Base-by-base conservation (phyloP, 1,284 basidiomycete species). In the Ustilago shanxiensis region DNA sequence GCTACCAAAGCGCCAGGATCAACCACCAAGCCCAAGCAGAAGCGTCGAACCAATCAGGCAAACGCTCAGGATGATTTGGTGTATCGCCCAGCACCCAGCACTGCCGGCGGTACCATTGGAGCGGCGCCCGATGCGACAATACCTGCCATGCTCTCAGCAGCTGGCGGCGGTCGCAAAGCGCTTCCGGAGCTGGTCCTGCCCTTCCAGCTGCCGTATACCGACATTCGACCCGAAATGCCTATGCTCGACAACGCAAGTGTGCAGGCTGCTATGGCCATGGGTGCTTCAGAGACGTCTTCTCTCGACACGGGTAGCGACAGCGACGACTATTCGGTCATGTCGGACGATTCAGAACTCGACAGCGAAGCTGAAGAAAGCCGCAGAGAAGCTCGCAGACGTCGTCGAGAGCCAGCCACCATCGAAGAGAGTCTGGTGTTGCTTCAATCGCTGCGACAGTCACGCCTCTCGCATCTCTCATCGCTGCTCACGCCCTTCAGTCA, bases 391-490 rank as follows among this genome's bases (percentile, higher is more conserved):
- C 64, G 72, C 29, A 63, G 66, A 28, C 64, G 72, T 20, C 65
- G 60, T 58, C 39, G 62, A n/a, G 76, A 78, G 57, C 76, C 76
- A 13, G 72, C 76, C 3, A 78, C 68, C 53, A 74, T 78, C 62
- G 68, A 74, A 20, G 72, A 78, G 47, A 82, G 80, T 26, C 47
- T 80, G 29, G 74, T 82, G 13, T 63, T 83, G 22, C 71, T 79
- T 9, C 84, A 85, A 60, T 81, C 83, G 10, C 65, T 85, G 28
- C 80, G 84, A 11, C 84, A 85, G 52, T 83, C 82, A 6, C 77
- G 84, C 13, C 80, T 85, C 56, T 77, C 81, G 53, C 81, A 85
- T 56, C 80, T 85, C 51, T 80, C 83, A 2, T 75, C 79, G 33
- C 66, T 85, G 3, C 72, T 85, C 5, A 79, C 83, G 13, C 81